Conservation (phyloP, 305 asterid species). For the Galium porrigens region DNA sequence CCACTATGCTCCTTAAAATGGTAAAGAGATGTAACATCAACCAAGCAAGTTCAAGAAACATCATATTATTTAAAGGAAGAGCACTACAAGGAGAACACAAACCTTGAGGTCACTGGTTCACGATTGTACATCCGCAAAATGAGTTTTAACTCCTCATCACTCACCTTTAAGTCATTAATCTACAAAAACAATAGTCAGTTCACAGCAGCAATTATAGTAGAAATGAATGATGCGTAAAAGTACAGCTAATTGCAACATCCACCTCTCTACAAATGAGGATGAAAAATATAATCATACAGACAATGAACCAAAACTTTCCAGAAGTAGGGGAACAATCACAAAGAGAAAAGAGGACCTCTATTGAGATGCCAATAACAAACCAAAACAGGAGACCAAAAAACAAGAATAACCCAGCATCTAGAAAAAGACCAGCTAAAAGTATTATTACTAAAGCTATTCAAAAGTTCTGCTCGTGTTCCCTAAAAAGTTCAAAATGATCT, state of each 20-base stretch:
- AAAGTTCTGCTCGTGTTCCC: neutral
- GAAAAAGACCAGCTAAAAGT: neutral
- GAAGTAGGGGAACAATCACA: neutral
- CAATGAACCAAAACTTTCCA: neutral
- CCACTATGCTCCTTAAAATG: neutral
- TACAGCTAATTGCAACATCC: neutral
- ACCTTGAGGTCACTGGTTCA: conserved; percentile 71
- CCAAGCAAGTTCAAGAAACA: neutral
- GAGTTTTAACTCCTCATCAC: conserved; percentile 52
- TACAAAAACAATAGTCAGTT: conserved; percentile 26
- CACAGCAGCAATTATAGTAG: neutral
- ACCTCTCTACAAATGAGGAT: neutral
- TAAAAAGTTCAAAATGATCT: neutral
- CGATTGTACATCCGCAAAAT: conserved; percentile 54
- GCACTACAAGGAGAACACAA: conserved; percentile 13
- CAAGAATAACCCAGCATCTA: neutral
- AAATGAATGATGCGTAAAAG: neutral
- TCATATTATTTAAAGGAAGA: neutral
- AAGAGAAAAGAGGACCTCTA: neutral
- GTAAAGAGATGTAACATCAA: neutral
- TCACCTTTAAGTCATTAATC: conserved; percentile 57
- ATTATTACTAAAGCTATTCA: neutral
- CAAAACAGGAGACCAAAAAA: neutral
- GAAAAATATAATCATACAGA: neutral
- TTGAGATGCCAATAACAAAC: neutral